A percentile compares a stretch with the other conserved stretches of the same genome.
Conservation (phyloP, 2,329 filamentous ascomycete species). For the Penicillium sp. region DNA sequence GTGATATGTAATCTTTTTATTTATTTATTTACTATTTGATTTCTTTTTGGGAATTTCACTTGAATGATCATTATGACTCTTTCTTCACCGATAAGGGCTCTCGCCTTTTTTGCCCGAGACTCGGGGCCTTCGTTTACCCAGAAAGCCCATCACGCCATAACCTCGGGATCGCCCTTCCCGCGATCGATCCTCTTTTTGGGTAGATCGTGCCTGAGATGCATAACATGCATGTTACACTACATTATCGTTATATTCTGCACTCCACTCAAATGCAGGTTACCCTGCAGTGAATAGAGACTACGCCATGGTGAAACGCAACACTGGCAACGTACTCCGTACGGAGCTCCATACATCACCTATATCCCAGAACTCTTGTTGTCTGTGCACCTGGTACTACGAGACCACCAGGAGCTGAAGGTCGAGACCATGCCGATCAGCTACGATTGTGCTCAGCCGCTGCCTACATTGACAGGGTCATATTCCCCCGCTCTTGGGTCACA, state of each 20-base stretch:
- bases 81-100: neutral
- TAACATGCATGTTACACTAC: constrained; percentile 14
- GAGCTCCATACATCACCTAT: neutral
- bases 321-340: neutral
- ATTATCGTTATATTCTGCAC: neutral
- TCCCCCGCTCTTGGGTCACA: neutral
- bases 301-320: neutral
- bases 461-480: neutral
- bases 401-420: neutral
- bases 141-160: constrained; percentile 20
- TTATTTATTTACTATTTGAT: neutral
- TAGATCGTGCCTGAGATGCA: constrained; percentile 15
- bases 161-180: constrained; percentile 21
- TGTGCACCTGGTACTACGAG: neutral
- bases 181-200: constrained; percentile 11
- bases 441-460: neutral
- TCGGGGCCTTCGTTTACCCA: constrained; percentile 13
- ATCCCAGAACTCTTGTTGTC: neutral
- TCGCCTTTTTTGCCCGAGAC: neutral
- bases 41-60: neutral
- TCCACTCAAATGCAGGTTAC: neutral
- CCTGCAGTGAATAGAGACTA: neutral
- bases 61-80: neutral
- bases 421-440: neutral
- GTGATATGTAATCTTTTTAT: neutral